Evolutionary conservation across 148 eudicot genomes (phyloP), one percentile per base, ranked within the genome.

Genomic region (Gaultheria prostrata): DNA sequence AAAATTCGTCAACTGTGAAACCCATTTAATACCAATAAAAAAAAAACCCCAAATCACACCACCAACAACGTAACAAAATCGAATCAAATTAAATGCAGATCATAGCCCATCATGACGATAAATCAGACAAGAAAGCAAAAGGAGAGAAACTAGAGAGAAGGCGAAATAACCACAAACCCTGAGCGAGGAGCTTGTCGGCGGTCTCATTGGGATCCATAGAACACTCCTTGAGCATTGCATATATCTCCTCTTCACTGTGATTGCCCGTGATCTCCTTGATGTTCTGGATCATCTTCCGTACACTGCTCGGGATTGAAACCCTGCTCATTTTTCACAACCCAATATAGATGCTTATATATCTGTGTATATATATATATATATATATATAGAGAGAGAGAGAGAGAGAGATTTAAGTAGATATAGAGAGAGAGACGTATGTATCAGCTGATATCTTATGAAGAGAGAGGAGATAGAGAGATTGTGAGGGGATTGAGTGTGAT

Each of bases 201-300:
- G 97, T 85, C 76, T 94, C 95, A 63, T 94, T 90, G 77, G 97
- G 95, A 92, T 94, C 97, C 94, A 94, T 92, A 21, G 83, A 80
- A 81, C 97, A 94, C 15, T 94, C 97, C 80, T 90, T 90, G 77
- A 93, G 93, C 91, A 90, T 87, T 79, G 89, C 88, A 84, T 92
- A 92, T 65, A 93, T 87, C 83, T 94, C 97, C 13, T 92, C 91
- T 17, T 90, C 93, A 80, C 84, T 85, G 83, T 91, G 92, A 70
- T 87, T 86, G 5, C 88, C 88, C 63, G 89, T 80, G 89, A 94
- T 91, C 91, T 92, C 97, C 71, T 87, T 90, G 15, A 94, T 88
- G 75, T 90, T 87, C 70, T 87, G 87, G 86, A 94, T 91, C 87
- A 80, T 91, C 80, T 85, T 89, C 87, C 63, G 86, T 21, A 88